phyloP scores from a whole-genome alignment of 2,329 filamentous ascomycete species.

The Cryphonectria nitschkei region DNA sequence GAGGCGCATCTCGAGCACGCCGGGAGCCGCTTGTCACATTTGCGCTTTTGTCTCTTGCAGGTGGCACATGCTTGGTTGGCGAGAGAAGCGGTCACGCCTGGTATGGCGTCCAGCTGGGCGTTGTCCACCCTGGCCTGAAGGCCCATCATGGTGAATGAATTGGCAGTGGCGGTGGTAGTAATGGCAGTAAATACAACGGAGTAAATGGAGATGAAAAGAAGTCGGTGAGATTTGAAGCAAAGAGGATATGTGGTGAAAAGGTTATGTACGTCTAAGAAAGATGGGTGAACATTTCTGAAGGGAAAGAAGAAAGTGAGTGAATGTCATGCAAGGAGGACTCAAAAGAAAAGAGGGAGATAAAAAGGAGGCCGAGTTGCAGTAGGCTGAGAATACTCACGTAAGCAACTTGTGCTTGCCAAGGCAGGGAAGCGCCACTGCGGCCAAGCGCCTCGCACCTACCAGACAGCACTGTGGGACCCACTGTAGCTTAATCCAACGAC shows the following conservation, averaged over 20 bases:
- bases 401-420: neutral
- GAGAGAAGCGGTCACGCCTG: constrained; percentile 24
- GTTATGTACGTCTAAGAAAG: neutral
- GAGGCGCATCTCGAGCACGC: constrained; percentile 50
- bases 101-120: neutral
- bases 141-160: neutral
- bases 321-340: neutral
- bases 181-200: neutral
- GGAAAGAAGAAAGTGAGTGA: neutral
- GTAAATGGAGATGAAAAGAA: too few species aligned
- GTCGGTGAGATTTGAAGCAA: too few species aligned
- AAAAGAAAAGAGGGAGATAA: neutral
- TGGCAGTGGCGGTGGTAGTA: too few species aligned
- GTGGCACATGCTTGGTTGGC: constrained; percentile 34
- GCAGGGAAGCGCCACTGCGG: neutral
- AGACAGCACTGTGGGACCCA: neutral
- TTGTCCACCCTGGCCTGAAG: constrained; percentile 1
- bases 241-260: neutral
- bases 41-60: constrained; percentile 50
- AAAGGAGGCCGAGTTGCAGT: neutral
- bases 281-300: too few species aligned
- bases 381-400: neutral
- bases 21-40: constrained; percentile 55
- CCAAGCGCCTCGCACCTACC: neutral
- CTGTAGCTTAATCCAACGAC: neutral